phyloP scores from a whole-genome alignment of 805 yeast genomes.

The Lipomyces lipofer region DNA sequence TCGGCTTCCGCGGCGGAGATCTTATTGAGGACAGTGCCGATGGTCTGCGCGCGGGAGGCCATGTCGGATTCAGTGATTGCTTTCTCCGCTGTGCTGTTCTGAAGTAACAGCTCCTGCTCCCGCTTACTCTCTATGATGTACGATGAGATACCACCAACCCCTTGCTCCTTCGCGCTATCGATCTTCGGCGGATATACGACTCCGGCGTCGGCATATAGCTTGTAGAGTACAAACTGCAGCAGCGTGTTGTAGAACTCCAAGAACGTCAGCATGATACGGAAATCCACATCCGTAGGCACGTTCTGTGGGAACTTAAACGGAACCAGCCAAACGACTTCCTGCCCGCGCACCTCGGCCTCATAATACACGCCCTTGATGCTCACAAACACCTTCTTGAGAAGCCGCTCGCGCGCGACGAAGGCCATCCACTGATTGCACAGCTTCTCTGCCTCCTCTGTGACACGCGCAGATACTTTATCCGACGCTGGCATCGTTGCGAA shows the following conservation, averaged over 20 bases:
- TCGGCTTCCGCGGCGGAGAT: conserved; percentile 44
- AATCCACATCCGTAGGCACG: conserved; percentile 91
- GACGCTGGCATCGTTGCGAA: conserved; percentile 96
- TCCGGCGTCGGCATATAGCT: conserved; percentile 80
- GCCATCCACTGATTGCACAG: conserved; percentile 96
- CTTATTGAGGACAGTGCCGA: conserved; percentile 8
- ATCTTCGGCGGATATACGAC: conserved; percentile 90
- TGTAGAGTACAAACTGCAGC: conserved; percentile 81
- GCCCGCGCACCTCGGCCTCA: conserved; percentile 86
- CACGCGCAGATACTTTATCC: conserved; percentile 70
- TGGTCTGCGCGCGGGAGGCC: conserved; percentile 20
- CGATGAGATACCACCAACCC: conserved; percentile 85
- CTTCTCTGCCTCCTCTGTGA: conserved; percentile 83
- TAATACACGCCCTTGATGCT: conserved; percentile 97
- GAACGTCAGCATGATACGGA: conserved; percentile 94
- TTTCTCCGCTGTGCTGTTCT: conserved; percentile 34
- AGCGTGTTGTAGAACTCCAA: conserved; percentile 93
- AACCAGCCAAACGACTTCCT: conserved; percentile 91
- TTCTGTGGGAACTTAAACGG: conserved; percentile 97
- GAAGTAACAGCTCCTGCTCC: conserved; percentile 34
- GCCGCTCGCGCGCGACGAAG: conserved; percentile 79
- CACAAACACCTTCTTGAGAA: conserved; percentile 85
- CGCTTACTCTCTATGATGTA: conserved; percentile 61
- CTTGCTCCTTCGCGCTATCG: conserved; percentile 68
- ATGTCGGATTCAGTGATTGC: conserved; percentile 21